Evolutionary conservation across 2,329 filamentous ascomycete genomes (phyloP), one percentile per base, ranked within the genome.

Genomic region (Taxawa tesnikishii): DNA sequence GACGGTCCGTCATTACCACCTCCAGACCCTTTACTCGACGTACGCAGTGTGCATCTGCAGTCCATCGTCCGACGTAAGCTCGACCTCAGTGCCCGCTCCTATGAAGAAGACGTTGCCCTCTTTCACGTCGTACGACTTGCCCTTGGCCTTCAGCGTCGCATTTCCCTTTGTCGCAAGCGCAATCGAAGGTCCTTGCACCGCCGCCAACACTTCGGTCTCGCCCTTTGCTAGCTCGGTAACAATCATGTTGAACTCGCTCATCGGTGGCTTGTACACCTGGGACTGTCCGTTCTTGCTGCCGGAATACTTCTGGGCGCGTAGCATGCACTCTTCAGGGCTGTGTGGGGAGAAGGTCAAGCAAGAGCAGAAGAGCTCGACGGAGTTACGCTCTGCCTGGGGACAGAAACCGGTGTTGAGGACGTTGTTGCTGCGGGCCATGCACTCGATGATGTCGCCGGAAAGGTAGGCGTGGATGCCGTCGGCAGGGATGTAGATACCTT

Each of bases 391-490:
- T 0, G 72, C 68, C 1, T 63, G 62, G 0, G 79, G 78, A 43
- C 78, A 84, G 60, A 87, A 83, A 0, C 80, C 79, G 0, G 71
- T 73, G 51, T 81, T 82, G 30, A 85, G 62, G 2, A 85, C 79
- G 36, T 83, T 83, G 58, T 84, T 76, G 13, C 68, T 75, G 6
- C 78, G 68, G 2, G 79, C 79, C 79, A 84, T 84, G 55, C 79
- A 83, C 53, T 84, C 79, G 43, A 84, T 73, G 31, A 84, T 82
- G 48, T 83, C 73, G 3, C 80, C 80, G 4, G 68, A 67, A 0
- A 84, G 60, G 47, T 83, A 84, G 0, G 79, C 79, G 47, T 84
- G 78, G 33, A 83, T 79, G 4, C 76, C 78, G 41, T 83, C 78
- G 1, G 77, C 76, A 0, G 78, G 79, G 11, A 84, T 77, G 49